Evolutionary conservation across 73 alveolate species (phyloP), one percentile per base, ranked within the genome.

Genomic region (Durusdinium trenchii): DNA sequence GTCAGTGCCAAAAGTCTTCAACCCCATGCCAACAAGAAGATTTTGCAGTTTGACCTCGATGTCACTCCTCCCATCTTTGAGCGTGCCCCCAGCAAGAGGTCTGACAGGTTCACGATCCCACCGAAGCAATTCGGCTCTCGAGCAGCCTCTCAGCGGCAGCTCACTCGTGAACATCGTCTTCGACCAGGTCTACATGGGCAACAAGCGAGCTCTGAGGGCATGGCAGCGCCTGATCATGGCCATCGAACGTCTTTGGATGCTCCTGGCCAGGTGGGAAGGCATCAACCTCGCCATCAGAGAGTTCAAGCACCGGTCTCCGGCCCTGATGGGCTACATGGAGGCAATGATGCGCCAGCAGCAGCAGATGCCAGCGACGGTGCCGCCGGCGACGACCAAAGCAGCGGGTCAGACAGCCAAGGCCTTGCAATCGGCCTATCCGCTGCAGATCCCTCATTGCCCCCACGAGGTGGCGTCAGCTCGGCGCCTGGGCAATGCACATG

Each of bases 361-460:
- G 50, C 50, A 16, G 38, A 75, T 75, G 85, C 85, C 91, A 6
- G 90, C 90, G 46, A 79, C 90, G 6, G 6, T 79, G 45, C 86
- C 86, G 28, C 86, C 86, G 9, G 40, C 86, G 45, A 76, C 86
- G 62, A 76, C 86, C 18, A 54, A 23, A 43, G 86, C 86, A 2
- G 42, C 62, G 86, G 86, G 86, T 43, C 86, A 76, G 86, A 76
- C 86, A 2, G 38, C 42, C 42, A 76, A 6, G 86, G 61, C 23
- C 12, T 12, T 76, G 62, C 14, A 2, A 12, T 7, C 38, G 10
- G 62, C 42, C 32, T 76, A 76, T 43, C 86, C 86, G 42, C 18
- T 7, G 62, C 30, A 76, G 5, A 7, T 12, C 4, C 2, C 6
- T 38, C 3, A 32, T 2, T 76, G 86, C 40, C 86, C 86, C 16